Base-by-base conservation (phyloP, 75 land plant genomes). In the Isoetes taiwanensis region DNA sequence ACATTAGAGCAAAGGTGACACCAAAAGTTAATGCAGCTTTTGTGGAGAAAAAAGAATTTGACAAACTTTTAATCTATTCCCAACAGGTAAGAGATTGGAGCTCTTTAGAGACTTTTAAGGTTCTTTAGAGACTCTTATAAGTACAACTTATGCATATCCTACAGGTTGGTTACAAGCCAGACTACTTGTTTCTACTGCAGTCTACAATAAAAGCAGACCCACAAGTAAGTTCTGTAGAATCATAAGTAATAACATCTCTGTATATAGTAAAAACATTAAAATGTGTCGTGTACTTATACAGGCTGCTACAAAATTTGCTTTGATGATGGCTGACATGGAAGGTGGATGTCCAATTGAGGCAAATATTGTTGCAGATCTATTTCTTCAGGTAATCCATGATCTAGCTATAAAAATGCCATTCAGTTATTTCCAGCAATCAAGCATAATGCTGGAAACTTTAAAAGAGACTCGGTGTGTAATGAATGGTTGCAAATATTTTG, bases 251-350 rank as follows among this genome's bases (percentile, higher is more conserved):
- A 9, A 37, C 9, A 9, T 37, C 12, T 14, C 14, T 37, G 9
- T 37, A 9, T 9, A 9, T 37, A 9, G 39, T 37, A 37, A 9
- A 37, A 9, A 9, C 14, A 14, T 14, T 9, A 37, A 9, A 9
- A 9, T 9, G 9, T 37, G 38, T 37, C 11, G 38, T 37, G 11
- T 14, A 9, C 38, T n/a, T 46, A n/a, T 46, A n/a, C 50, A 46
- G 50, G 50, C 50, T 46, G 50, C 50, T 19, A 23, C 25, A 46
- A 46, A 46, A 6, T 46, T 46, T 46, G 50, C 50, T 6, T 46
- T 46, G 50, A 8, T 46, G 4, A 19, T 46, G 23, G 16, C 50
- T 46, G 23, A 46, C 16, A 46, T 19, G 6, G 50, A 46, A 5
- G 50, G 16, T 46, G 50, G 50, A 16, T 46, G 50, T 46, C 50